Evolutionary conservation across 2,329 filamentous ascomycete species (phyloP).

Genomic region (Aspergillus costaricaensis): DNA sequence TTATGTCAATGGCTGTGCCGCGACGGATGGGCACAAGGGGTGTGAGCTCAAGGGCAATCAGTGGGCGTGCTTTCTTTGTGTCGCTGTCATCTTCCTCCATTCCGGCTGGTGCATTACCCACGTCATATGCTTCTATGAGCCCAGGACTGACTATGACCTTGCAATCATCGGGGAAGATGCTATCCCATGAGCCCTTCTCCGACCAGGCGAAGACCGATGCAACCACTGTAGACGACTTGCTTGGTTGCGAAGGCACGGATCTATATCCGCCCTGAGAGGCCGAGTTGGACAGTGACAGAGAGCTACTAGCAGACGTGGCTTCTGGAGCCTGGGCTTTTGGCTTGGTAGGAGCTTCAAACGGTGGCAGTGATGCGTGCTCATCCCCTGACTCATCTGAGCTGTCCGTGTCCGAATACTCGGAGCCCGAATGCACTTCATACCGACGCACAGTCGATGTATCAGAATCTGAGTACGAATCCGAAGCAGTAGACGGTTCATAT

Average conservation of each 20-base stretch:
- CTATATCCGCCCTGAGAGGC: constrained; percentile 73
- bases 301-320: constrained; percentile 53
- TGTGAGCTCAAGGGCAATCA: constrained; percentile 79
- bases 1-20: constrained; percentile 90
- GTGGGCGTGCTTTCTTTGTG: constrained; percentile 44
- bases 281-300: constrained; percentile 76
- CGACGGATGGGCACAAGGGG: constrained; percentile 87
- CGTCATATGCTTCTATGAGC: constrained; percentile 64
- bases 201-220: constrained; percentile 66
- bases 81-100: constrained; percentile 19
- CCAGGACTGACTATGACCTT: constrained; percentile 64
- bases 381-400: constrained; percentile 60
- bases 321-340: constrained; percentile 40
- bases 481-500: constrained; percentile 81
- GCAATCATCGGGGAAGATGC: constrained; percentile 63
- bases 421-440: constrained; percentile 50
- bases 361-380: constrained; percentile 32
- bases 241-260: constrained; percentile 49
- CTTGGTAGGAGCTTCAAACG: constrained; percentile 42
- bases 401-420: constrained; percentile 51
- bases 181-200: constrained; percentile 64
- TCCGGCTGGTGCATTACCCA: constrained; percentile 44
- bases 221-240: constrained; percentile 57
- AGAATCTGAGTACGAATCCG: constrained; percentile 60
- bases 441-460: constrained; percentile 59